Base-by-base conservation (phyloP, 2,329 filamentous ascomycete genomes). In the Botrytis fragariae region DNA sequence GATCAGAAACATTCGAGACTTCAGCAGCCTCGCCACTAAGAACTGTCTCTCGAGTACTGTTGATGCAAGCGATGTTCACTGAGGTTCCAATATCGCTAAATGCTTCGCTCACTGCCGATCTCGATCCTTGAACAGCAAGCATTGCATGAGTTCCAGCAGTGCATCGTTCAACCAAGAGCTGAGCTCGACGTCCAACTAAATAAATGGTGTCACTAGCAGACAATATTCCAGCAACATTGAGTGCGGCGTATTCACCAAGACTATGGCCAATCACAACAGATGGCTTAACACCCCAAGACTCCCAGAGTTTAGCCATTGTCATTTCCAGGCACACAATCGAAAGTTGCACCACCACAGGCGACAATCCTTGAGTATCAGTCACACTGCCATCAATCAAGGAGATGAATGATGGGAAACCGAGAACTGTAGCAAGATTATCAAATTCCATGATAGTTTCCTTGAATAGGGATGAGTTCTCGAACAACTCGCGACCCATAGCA, bases 181-280 rank as follows among this genome's bases (percentile, higher is more conserved):
- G 84, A 22, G 91, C 91, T 76, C 92, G 87, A 71, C 84, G 81
- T 63, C 92, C 92, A 20, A 94, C 91, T 1, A 94, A 85, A 75
- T 90, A 91, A 69, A 95, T 87, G 80, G 91, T 88, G 79, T 93
- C 91, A 77, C 88, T 89, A 45, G 88, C 89, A 32, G 90, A 91
- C 42, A 93, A 83, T 22, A 93, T 91, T 68, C 91, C 91, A 71
- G 91, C 90, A 45, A 90, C 86, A 77, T 92, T 86, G 18, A 93
- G 87, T 54, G 91, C 91, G 45, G 91, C 90, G 77, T 93, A 93
- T 81, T 73, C 72, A 20, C 72, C 72, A 25, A 73, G 59, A 57
- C 72, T 73, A 18, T 73, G 72, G 20, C 72, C 91, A 71, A 91
- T 91, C 44, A 93, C 83, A 77, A 71, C 48, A 12, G 72, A 70